Evolutionary conservation across 2,329 filamentous ascomycete species (phyloP).

Genomic region (Samsoniella hepiali): DNA sequence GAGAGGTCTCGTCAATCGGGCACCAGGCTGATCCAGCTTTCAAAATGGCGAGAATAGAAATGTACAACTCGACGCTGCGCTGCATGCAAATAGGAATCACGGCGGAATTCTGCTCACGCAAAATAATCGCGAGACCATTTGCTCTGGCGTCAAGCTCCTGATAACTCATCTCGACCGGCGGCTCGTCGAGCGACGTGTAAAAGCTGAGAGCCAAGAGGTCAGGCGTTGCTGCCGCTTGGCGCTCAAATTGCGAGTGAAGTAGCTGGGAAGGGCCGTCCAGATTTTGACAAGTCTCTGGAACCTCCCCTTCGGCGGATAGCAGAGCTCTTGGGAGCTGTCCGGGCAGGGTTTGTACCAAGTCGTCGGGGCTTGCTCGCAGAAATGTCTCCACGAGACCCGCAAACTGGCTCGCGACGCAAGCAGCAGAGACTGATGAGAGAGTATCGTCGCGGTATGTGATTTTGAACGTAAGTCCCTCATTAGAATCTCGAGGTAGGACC

Average conservation of each 20-base stretch:
- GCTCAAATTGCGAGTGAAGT: constrained; percentile 27
- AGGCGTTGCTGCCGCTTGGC: constrained; percentile 23
- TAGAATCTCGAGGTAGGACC: too few relatives aligned
- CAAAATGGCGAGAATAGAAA: constrained; percentile 40
- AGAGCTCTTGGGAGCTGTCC: constrained; percentile 19
- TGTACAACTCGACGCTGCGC: constrained; percentile 35
- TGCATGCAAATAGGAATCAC: constrained; percentile 39
- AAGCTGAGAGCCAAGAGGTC: constrained; percentile 22
- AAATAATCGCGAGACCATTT: constrained; percentile 30
- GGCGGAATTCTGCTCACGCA: constrained; percentile 28
- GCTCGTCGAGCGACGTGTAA: constrained; percentile 24
- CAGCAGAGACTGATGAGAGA: constrained; percentile 22
- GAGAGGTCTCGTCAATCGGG: constrained; percentile 38
- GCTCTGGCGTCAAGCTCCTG: constrained; percentile 34
- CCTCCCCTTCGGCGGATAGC: constrained; percentile 19
- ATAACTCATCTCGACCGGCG: constrained; percentile 32
- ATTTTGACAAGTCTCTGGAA: too few relatives aligned
- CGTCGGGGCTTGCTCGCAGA: constrained; percentile 17
- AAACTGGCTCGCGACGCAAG: constrained; percentile 23
- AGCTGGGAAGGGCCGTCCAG: constrained; percentile 17
- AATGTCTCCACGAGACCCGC: constrained; percentile 21
- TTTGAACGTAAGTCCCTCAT: too few relatives aligned
- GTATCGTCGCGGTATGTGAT: neutral
- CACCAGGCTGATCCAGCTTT: constrained; percentile 42
- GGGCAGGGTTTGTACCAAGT: constrained; percentile 18